These are phyloP conservation scores for Rhizophagus sp. DNA, from an alignment of 192 early-diverging fungal genomes.

Conservation along the genomic window DNA sequence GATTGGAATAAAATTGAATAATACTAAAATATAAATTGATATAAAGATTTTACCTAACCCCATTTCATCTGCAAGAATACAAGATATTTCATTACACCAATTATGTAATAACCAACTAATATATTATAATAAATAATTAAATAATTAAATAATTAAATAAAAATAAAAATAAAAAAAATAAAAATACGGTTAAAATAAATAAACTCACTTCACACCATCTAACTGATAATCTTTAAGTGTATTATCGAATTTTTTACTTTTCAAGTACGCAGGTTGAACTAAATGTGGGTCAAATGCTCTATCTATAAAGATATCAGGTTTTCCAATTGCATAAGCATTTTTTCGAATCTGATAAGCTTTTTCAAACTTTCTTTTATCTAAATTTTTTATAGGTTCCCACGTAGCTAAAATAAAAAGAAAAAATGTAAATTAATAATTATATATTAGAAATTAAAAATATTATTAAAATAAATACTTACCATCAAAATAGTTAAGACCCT, in stretches of 20 bases:
- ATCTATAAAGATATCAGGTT: not conserved
- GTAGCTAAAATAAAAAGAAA: slow-evolving; percentile 30
- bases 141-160: not conserved
- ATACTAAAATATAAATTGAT: not conserved
- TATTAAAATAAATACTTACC: slow-evolving; percentile 25
- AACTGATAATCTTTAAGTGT: slow-evolving; percentile 67
- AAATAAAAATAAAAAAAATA: slow-evolving; percentile 10
- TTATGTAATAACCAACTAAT: slow-evolving; percentile 69
- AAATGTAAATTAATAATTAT: slow-evolving; percentile 25
- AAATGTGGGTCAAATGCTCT: slow-evolving; percentile 21
- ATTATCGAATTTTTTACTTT: slow-evolving; percentile 3
- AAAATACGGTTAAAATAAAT: not conserved
- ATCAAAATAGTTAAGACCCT: slow-evolving; percentile 52
- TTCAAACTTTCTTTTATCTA: slow-evolving; percentile 35
- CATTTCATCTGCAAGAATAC: slow-evolving; percentile 78
- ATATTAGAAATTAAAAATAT: not conserved
- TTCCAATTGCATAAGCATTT: slow-evolving; percentile 38
- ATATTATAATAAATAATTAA: not conserved
- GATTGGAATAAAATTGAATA: not conserved
- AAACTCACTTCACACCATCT: slow-evolving; percentile 54
- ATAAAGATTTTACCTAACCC: slow-evolving; percentile 51
- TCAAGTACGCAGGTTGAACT: slow-evolving; percentile 51
- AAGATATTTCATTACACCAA: slow-evolving; percentile 57
- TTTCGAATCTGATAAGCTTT: slow-evolving; percentile 37
- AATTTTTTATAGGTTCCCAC: slow-evolving; percentile 41